Base-by-base conservation (phyloP, 768 basidiomycete species). In the Roridomyces roridus region DNA sequence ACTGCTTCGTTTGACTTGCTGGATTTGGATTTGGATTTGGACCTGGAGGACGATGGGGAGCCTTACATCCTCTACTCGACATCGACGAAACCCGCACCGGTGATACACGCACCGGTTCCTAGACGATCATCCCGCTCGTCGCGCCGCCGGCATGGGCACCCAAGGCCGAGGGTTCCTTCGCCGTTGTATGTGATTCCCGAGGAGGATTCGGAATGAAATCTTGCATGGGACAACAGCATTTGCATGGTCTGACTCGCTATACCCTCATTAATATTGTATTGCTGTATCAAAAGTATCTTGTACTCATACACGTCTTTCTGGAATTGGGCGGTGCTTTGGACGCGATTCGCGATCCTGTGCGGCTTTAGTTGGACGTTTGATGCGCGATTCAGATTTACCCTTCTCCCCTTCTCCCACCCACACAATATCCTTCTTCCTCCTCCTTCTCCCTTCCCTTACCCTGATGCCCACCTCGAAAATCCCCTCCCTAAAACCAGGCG, bases 401-500 rank as follows among this genome's bases (percentile, higher is more conserved):
- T 14, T 39, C 37, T 39, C 15, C 42, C 8, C 10, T n/a, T n/a
- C n/a, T n/a, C n/a, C n/a, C n/a, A n/a, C n/a, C n/a, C n/a, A n/a
- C n/a, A n/a, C n/a, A n/a, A n/a, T n/a, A n/a, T n/a, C n/a, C n/a
- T n/a, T n/a, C n/a, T n/a, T n/a, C n/a, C n/a, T n/a, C n/a, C n/a
- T n/a, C n/a, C n/a, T n/a, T n/a, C n/a, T n/a, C n/a, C n/a, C n/a
- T n/a, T n/a, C n/a, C n/a, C n/a, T n/a, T n/a, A 43, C 12, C 20
- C 10, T 21, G n/a, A 52, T 52, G 51, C 36, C 51, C 26, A 34
- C 11, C 34, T n/a, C 47, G 23, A 48, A 42, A 6, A 17, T 80
- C 1, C 84, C 85, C 0, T 77, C 82, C 1, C 59, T 73, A 3
- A 24, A 46, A 6, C 24, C 58, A n/a, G 79, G 79, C 4, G 82